Evolutionary conservation across 441 rosid species (phyloP).

Genomic region (Melastoma candidum): DNA sequence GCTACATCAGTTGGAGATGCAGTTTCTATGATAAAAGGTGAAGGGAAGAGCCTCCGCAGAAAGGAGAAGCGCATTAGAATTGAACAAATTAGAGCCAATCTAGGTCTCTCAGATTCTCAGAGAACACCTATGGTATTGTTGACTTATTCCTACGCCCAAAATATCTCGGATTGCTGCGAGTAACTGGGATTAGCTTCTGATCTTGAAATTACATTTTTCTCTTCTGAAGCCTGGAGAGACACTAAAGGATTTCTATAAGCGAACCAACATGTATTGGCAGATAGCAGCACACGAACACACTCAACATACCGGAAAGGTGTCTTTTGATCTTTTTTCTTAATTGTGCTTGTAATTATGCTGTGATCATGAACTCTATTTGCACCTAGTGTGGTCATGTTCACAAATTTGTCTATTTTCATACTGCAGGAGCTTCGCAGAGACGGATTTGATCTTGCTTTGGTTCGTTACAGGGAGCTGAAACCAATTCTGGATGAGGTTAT

Average conservation of each 20-base stretch:
- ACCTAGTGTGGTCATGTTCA: too few species aligned
- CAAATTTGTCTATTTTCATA: constrained; percentile 6
- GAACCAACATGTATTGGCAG: constrained; percentile 95
- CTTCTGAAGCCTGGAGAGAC: constrained; percentile 82
- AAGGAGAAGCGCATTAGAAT: constrained; percentile 92
- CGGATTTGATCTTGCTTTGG: constrained; percentile 93
- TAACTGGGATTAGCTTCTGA: background rate
- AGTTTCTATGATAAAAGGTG: constrained; percentile 86
- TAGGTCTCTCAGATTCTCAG: constrained; percentile 93
- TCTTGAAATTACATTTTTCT: constrained; percentile 14
- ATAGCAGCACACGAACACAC: constrained; percentile 99
- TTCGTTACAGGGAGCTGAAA: constrained; percentile 81
- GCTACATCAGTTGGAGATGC: constrained; percentile 69
- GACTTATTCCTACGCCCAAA: background rate
- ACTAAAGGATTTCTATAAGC: constrained; percentile 84
- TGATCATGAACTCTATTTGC: background rate
- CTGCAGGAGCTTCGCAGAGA: constrained; percentile 89
- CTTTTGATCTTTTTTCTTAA: constrained; percentile 7
- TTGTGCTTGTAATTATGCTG: background rate
- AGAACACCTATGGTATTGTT: constrained; percentile 69
- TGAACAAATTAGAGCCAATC: constrained; percentile 90
- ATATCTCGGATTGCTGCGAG: too few species aligned
- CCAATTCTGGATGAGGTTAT: constrained; percentile 90
- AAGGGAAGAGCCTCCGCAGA: constrained; percentile 63
- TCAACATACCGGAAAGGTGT: constrained; percentile 96